phyloP scores from a whole-genome alignment of 106 monocot genomes.

The Dendrobium officinale region DNA sequence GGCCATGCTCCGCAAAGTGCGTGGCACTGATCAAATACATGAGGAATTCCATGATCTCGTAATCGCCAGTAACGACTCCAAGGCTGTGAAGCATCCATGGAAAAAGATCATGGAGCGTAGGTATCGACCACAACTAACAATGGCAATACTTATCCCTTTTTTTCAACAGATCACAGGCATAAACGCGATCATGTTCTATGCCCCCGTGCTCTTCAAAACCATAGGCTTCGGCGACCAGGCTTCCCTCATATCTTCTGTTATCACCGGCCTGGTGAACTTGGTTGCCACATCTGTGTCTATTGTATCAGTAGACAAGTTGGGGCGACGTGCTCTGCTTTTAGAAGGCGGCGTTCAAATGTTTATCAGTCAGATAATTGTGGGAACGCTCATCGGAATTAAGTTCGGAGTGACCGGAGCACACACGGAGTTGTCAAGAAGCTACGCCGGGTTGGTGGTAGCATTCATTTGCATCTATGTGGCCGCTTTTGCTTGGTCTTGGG shows the following conservation, averaged over 20 bases:
- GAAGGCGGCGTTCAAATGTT: slow-evolving; percentile 22
- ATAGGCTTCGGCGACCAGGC: slow-evolving; percentile 46
- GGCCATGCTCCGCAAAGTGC: slow-evolving; percentile 22
- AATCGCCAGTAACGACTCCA: slow-evolving; percentile 11
- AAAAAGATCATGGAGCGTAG: slow-evolving; percentile 25
- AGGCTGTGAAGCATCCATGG: slow-evolving; percentile 29
- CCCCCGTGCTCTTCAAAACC: slow-evolving; percentile 54
- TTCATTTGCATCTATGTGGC: slow-evolving; percentile 20
- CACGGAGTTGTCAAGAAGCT: neutral
- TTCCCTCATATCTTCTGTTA: slow-evolving; percentile 46
- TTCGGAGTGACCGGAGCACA: slow-evolving; percentile 12
- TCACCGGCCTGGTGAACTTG: slow-evolving; percentile 40
- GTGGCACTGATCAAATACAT: slow-evolving; percentile 23
- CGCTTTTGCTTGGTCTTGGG: slow-evolving; percentile 31
- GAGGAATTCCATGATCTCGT: slow-evolving; percentile 19
- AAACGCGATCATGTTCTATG: slow-evolving; percentile 62
- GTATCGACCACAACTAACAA: slow-evolving; percentile 36
- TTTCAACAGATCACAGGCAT: slow-evolving; percentile 65
- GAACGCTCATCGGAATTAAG: slow-evolving; percentile 8
- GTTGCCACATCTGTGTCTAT: slow-evolving; percentile 38
- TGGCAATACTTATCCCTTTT: slow-evolving; percentile 44
- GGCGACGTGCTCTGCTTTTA: slow-evolving; percentile 13
- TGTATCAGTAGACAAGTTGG: slow-evolving; percentile 14
- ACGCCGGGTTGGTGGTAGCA: neutral
- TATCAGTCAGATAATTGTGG: slow-evolving; percentile 12